Base-by-base conservation (phyloP, 768 basidiomycete species). In the Amanita polypyramis region DNA sequence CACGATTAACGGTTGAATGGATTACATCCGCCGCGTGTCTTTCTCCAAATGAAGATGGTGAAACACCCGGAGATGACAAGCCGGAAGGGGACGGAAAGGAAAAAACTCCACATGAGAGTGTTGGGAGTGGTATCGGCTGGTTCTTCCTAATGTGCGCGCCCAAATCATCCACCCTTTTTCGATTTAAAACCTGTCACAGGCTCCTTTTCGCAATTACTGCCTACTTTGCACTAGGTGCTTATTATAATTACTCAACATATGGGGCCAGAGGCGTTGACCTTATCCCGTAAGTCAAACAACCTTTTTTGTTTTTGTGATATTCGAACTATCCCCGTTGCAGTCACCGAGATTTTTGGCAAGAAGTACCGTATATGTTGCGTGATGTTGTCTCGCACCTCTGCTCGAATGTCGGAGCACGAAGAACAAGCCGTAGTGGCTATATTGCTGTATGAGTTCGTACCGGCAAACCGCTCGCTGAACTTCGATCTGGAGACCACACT, bases 331-430 rank as follows among this genome's bases (percentile, higher is more conserved):
- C 21, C 20, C 15, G 21, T 25, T 14, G 11, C 53, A 91, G 87
- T 51, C 88, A 92, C 64, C 85, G 88, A 42, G 86, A 90, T 59
- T 92, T 92, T 63, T 91, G 88, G 88, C 70, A 79, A 61, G 89
- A 92, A 64, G 85, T 91, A 2, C 89, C 89, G 3, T 89, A 87
- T 55, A 85, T 92, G 79, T 61, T 89, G 38, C 73, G 74, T 36
- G 89, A 91, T 56, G 82, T 92, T 19, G 60, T 83, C 44, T 76
- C 80, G 17, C 86, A 90, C 64, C 64, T 91, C 33, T 89, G 85
- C 62, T 80, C 84, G 12, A 74, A 74, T 37, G 75, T 85, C 34
- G 80, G 82, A 43, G 79, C 82, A 54, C 75, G 79, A 55, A 77
- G 77, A 32, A 67, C 74, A 10, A 69, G 80, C 58, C 76, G 82